A percentile compares a stretch with the other conserved stretches of the same genome.
Conservation (phyloP, 208 protist genomes). For the Vickermania ingenoplastis region DNA sequence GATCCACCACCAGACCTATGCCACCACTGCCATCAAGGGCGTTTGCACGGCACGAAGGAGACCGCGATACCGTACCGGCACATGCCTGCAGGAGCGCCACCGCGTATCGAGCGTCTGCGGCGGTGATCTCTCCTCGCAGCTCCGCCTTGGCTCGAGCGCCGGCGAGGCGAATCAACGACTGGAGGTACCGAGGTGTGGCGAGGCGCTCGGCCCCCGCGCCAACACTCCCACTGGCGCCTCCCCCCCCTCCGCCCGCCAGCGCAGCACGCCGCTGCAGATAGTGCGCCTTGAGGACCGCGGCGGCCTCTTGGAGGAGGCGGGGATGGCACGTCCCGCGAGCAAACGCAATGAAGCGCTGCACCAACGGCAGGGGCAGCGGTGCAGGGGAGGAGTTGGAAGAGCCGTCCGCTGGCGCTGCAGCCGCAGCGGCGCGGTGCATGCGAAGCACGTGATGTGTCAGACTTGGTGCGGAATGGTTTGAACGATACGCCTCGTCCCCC, state of each 20-base stretch:
- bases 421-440: conserved; percentile 32
- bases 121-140: conserved; percentile 80
- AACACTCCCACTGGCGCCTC: background rate
- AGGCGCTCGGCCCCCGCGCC: conserved; percentile 27
- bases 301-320: conserved; percentile 38
- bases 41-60: background rate
- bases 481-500: background rate
- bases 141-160: conserved; percentile 89
- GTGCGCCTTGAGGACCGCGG: conserved; percentile 40
- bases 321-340: conserved; percentile 59
- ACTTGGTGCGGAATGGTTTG: conserved; percentile 12
- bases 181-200: conserved; percentile 93
- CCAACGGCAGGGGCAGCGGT: conserved; percentile 35
- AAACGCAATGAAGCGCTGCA: conserved; percentile 68
- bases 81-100: conserved; percentile 82
- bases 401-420: background rate
- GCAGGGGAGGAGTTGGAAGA: background rate
- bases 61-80: conserved; percentile 12
- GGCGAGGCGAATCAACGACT: conserved; percentile 91
- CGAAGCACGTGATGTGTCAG: conserved; percentile 95
- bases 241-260: conserved; percentile 6
- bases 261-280: conserved; percentile 56
- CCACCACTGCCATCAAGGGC: too few relatives aligned
- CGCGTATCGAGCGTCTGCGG: conserved; percentile 89
- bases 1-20: too few relatives aligned